phyloP scores from a whole-genome alignment of 78 protist genomes.

The Speleostelium caveatum region DNA sequence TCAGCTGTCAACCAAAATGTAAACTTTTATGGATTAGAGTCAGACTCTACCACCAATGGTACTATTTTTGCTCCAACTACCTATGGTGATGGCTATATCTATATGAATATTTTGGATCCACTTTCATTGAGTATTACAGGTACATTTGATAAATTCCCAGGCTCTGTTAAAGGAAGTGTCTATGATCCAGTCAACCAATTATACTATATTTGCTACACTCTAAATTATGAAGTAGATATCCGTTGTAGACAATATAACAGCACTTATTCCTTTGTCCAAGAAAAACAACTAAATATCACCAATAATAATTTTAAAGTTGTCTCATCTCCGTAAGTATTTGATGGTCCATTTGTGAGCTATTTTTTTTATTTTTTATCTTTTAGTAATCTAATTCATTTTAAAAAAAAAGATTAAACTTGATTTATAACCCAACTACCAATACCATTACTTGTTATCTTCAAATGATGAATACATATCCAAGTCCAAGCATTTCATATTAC shows the following conservation, averaged over 20 bases:
- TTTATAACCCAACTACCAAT: background rate
- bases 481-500: background rate
- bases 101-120: background rate
- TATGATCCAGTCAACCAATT: background rate
- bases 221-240: background rate
- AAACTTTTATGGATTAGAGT: background rate
- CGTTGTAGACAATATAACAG: constrained; percentile 1
- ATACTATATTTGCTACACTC: background rate
- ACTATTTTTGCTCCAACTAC: background rate
- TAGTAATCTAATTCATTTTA: background rate
- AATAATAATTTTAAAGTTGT: background rate
- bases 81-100: background rate
- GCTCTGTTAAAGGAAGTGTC: background rate
- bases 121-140: background rate
- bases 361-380: no score
- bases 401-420: background rate
- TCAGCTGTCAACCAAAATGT: background rate
- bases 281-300: background rate
- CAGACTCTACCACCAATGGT: background rate
- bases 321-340: background rate
- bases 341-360: background rate
- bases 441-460: background rate
- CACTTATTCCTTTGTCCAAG: background rate
- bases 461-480: background rate
- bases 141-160: background rate